Percentiles rank a stretch among this genome's conserved stretches.
Conservation (phyloP, 805 yeast genomes). For the Saturnispora sanitii region DNA sequence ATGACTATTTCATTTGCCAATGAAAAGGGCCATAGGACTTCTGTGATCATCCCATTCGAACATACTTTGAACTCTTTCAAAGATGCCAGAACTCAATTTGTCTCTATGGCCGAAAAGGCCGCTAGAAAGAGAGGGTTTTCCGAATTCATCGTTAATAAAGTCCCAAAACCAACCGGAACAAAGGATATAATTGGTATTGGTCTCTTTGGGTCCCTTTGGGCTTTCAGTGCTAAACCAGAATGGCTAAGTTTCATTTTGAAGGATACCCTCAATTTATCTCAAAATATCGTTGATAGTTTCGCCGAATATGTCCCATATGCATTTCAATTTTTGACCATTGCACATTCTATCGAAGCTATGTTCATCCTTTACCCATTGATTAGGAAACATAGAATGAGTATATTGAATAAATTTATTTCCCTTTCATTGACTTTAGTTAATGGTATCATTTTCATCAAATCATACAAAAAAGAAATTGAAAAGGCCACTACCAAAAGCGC, state of each 20-base stretch:
- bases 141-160: slow-evolving; percentile 25
- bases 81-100: slow-evolving; percentile 47
- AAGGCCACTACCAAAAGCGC: slow-evolving; percentile 12
- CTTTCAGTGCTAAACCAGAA: slow-evolving; percentile 11
- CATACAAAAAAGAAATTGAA: slow-evolving; percentile 28
- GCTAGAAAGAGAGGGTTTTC: slow-evolving; percentile 56
- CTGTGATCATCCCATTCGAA: slow-evolving; percentile 33
- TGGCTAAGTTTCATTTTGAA: slow-evolving; percentile 4
- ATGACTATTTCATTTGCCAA: slow-evolving; percentile 32
- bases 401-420: slow-evolving; percentile 41
- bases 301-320: slow-evolving; percentile 9
- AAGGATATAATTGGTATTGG: slow-evolving; percentile 28
- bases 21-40: slow-evolving; percentile 26
- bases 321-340: slow-evolving; percentile 21
- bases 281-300: slow-evolving; percentile 6
- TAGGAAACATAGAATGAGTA: slow-evolving; percentile 52
- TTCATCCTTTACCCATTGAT: slow-evolving; percentile 40
- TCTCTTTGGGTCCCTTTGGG: slow-evolving; percentile 4
- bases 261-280: slow-evolving; percentile 7
- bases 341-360: slow-evolving; percentile 46
- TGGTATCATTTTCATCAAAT: slow-evolving; percentile 44
- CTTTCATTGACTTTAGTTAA: slow-evolving; percentile 43
- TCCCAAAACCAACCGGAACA: slow-evolving; percentile 28
- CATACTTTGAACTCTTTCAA: slow-evolving; percentile 36
- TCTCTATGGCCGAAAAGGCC: slow-evolving; percentile 66